Percentiles rank a stretch among this genome's conserved stretches.
Conservation (phyloP, 345 rosid species). For the Erysimum cheiranthoides region DNA sequence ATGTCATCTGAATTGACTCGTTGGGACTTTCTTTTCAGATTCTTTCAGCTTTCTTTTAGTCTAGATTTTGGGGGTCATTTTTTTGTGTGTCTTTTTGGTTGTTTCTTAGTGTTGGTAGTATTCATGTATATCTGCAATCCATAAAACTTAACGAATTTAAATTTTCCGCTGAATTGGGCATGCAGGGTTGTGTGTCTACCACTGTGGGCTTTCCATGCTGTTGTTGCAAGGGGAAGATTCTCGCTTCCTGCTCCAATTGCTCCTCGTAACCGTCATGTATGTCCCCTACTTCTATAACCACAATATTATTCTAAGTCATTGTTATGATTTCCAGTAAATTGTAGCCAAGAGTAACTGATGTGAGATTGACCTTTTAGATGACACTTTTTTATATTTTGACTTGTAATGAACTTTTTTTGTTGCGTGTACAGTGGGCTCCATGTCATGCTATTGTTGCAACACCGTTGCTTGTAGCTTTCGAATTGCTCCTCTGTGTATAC, state of each 20-base stretch:
- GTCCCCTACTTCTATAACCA: slow-evolving; percentile 32
- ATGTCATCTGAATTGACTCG: slow-evolving; percentile 7
- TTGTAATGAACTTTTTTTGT: slow-evolving; percentile 24
- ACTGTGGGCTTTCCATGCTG: slow-evolving; percentile 91
- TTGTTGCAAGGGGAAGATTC: slow-evolving; percentile 95
- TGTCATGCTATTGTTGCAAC: slow-evolving; percentile 95
- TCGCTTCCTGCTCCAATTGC: slow-evolving; percentile 95
- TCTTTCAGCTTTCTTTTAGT: slow-evolving; percentile 22
- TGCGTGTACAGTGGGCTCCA: slow-evolving; percentile 94
- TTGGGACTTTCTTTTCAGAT: neutral
- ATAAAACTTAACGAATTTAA: neutral
- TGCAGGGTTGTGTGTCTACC: slow-evolving; percentile 87
- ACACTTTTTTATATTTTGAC: slow-evolving; percentile 24
- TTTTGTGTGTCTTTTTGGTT: neutral
- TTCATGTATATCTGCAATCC: neutral
- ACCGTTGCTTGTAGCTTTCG: slow-evolving; percentile 93
- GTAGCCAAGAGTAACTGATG: slow-evolving; percentile 1
- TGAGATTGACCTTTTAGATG: slow-evolving; percentile 10
- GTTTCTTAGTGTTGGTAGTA: slow-evolving; percentile 7
- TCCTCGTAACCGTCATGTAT: slow-evolving; percentile 91
- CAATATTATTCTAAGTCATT: neutral
- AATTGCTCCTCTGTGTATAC: slow-evolving; percentile 92
- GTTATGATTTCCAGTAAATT: neutral
- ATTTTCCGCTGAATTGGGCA: slow-evolving; percentile 1
- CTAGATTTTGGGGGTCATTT: neutral